A percentile compares a stretch with the other conserved stretches of the same genome.
phyloP scores from a whole-genome alignment of 306 rosid species.

The Albizia julibrissin region DNA sequence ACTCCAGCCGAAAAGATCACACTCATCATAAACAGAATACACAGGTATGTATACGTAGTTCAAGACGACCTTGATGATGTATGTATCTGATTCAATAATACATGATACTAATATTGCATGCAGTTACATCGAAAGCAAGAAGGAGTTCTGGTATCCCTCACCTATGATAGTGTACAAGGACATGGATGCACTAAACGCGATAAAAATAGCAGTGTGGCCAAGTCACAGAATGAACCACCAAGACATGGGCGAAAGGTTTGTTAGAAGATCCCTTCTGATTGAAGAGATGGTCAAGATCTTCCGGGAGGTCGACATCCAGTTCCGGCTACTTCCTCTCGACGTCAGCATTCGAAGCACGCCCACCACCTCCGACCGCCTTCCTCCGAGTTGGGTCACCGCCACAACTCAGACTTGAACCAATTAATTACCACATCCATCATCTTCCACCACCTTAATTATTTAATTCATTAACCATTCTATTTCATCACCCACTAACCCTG shows the following conservation, averaged over 20 bases:
- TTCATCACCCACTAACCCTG: neutral
- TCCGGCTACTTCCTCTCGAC: conserved; percentile 70
- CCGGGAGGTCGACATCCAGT: conserved; percentile 75
- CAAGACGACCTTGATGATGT: neutral
- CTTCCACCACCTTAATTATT: too few species aligned
- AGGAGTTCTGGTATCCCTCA: conserved; percentile 83
- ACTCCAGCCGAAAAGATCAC: conserved; percentile 81
- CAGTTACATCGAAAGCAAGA: conserved; percentile 81
- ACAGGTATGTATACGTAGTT: conserved; percentile 44
- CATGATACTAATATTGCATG: conserved; percentile 6
- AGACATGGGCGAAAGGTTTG: conserved; percentile 76
- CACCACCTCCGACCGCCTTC: conserved; percentile 52
- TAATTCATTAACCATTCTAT: neutral
- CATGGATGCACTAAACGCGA: conserved; percentile 49
- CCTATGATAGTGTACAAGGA: conserved; percentile 69
- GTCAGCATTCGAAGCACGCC: conserved; percentile 66
- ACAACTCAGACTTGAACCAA: conserved; percentile 38
- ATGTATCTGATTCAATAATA: neutral
- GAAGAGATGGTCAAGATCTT: conserved; percentile 81
- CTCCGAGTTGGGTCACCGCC: conserved; percentile 48
- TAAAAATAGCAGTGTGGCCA: conserved; percentile 68
- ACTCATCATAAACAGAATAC: conserved; percentile 61
- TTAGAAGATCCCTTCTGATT: conserved; percentile 60
- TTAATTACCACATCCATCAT: neutral
- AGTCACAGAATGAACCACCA: conserved; percentile 84